phyloP scores from a whole-genome alignment of 78 protist genomes.

The Speleostelium caveatum region DNA sequence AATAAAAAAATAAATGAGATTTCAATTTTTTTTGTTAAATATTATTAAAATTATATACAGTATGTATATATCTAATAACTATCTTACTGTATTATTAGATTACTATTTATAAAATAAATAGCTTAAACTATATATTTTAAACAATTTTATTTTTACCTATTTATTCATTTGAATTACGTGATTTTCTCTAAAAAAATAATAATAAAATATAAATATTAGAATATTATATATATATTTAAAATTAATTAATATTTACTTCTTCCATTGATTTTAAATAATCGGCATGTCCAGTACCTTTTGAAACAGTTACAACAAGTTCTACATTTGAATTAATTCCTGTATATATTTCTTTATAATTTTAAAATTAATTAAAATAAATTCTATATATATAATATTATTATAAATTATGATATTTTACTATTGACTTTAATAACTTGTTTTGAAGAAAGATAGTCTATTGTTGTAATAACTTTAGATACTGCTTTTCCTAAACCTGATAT shows the following conservation, averaged over 20 bases:
- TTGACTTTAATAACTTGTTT: constrained; percentile 30
- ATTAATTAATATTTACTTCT: constrained; percentile 22
- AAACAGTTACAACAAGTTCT: constrained; percentile 45
- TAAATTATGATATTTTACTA: constrained; percentile 9
- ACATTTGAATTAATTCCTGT: constrained; percentile 49
- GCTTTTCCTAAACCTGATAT: constrained; percentile 74
- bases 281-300: constrained; percentile 36
- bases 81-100: no score
- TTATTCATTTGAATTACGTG: background rate
- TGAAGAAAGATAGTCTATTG: constrained; percentile 33
- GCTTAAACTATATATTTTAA: no score
- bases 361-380: no score
- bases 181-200: background rate
- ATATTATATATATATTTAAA: no score
- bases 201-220: background rate
- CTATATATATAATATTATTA: background rate
- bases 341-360: constrained; percentile 22
- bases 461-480: constrained; percentile 45
- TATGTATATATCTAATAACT: no score
- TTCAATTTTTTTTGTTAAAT: no score
- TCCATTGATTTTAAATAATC: constrained; percentile 76
- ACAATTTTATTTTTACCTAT: no score
- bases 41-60: no score
- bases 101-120: no score
- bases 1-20: no score